Evolutionary conservation across 1,284 basidiomycete species (phyloP), one percentile per base, ranked within the genome.

Genomic region (Chiua sp.): DNA sequence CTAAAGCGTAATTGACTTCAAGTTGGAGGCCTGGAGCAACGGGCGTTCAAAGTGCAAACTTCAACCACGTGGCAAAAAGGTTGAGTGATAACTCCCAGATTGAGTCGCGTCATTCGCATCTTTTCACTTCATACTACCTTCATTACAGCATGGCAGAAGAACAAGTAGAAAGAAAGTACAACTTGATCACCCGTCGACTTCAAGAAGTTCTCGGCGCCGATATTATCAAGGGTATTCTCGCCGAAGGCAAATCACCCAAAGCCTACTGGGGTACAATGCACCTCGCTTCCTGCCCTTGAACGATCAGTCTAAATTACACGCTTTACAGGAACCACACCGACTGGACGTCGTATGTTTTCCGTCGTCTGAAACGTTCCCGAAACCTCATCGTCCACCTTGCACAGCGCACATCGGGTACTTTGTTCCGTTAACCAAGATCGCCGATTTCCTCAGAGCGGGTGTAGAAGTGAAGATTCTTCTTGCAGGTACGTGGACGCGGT

Each of bases 351-450:
- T 97, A 75, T 77, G 93, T 79, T 32, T 8, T 35, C 22, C 20
- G n/a, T 50, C 39, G n/a, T 55, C 37, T 39, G 30, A 16, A 52
- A 7, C 15, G 3, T 48, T 49, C 4, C 13, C 33, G 10, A 46
- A 5, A 11, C 13, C 51, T 68, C 47, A 59, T 53, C 46, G 20
- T 51, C 23, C 22, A 4, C 28, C 13, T 53, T 26, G 26, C 5
- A 61, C 68, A 98, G 95, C 96, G 26, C 97, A 99, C 72, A 91
- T 99, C 62, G 98, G 94, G 15, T 99, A 99, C 82, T 96, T 98
- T 74, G 97, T 98, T 0, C 90, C 98, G 5, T 80, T 99, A 60
- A 91, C 89, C 53, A 99, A 99, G 82, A 95, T 98, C 59, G 96
- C 96, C 42, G 98, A 99, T 80, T 99, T 99, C 76, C 79, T 99